phyloP scores from a whole-genome alignment of 1,284 basidiomycete species.

The Rhizopogon parksii region DNA sequence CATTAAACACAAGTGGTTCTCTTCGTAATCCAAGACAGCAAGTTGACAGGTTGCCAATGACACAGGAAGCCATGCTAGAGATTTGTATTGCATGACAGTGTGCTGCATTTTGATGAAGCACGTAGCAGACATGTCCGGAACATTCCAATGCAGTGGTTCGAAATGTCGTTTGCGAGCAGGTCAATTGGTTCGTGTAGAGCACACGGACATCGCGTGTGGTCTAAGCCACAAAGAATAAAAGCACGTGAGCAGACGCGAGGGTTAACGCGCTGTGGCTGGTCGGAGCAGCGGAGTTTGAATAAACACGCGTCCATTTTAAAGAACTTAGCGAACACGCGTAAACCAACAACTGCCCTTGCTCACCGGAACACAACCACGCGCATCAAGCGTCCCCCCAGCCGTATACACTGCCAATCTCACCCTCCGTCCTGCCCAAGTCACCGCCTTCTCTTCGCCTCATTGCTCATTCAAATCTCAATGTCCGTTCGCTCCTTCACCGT shows the following conservation, averaged over 20 bases:
- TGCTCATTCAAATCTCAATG: constrained; percentile 31
- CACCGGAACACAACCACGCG: constrained; percentile 27
- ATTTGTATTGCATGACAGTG: neutral
- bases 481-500: constrained; percentile 56
- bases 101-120: neutral
- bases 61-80: no score
- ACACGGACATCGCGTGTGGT: neutral
- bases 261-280: constrained; percentile 25
- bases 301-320: constrained; percentile 22
- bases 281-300: constrained; percentile 31
- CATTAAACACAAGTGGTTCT: neutral
- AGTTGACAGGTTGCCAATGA: no score
- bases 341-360: constrained; percentile 19
- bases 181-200: neutral
- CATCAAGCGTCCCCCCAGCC: constrained; percentile 5
- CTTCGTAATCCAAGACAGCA: no score
- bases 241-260: constrained; percentile 6
- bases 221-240: constrained; percentile 4
- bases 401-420: constrained; percentile 4
- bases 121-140: no score
- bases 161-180: neutral
- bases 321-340: constrained; percentile 22
- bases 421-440: constrained; percentile 2
- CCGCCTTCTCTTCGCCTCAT: constrained; percentile 7
- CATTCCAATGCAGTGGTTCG: neutral